Percentiles rank a stretch among this genome's conserved stretches.
Conservation (phyloP, 1,139 yeast genomes). For the Blastobotrys illinoisensis region DNA sequence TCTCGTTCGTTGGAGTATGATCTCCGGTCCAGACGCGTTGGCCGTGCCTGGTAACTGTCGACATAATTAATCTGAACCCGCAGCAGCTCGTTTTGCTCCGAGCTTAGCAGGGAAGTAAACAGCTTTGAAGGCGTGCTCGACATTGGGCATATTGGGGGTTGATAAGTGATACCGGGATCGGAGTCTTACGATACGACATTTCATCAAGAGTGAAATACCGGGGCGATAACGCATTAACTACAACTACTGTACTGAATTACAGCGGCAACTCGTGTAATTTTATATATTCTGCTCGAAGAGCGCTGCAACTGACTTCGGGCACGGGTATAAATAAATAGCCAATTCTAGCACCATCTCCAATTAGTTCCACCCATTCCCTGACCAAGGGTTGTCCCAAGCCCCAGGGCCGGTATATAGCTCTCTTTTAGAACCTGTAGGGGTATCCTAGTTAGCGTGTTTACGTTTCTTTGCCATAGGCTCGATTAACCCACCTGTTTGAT, state of each 20-base stretch:
- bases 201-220: too few relatives aligned
- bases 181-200: too few relatives aligned
- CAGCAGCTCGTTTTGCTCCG: conserved; percentile 4
- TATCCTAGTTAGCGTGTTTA: background rate
- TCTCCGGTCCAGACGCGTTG: conserved; percentile 40
- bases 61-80: conserved; percentile 35
- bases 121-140: background rate
- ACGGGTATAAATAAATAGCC: background rate
- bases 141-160: background rate
- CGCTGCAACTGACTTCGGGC: background rate
- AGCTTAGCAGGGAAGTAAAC: background rate
- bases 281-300: too few relatives aligned
- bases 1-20: conserved; percentile 22
- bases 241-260: too few relatives aligned
- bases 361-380: background rate
- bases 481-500: background rate
- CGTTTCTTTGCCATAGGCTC: background rate
- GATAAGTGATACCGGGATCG: background rate
- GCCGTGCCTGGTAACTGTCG: conserved; percentile 58
- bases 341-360: background rate
- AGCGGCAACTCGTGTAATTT: background rate
- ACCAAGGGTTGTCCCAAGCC: background rate
- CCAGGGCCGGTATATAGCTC: background rate
- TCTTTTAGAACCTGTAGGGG: background rate
- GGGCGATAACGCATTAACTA: too few relatives aligned